Evolutionary conservation across 148 eudicot species (phyloP).

Genomic region (Euryodendron excelsum): DNA sequence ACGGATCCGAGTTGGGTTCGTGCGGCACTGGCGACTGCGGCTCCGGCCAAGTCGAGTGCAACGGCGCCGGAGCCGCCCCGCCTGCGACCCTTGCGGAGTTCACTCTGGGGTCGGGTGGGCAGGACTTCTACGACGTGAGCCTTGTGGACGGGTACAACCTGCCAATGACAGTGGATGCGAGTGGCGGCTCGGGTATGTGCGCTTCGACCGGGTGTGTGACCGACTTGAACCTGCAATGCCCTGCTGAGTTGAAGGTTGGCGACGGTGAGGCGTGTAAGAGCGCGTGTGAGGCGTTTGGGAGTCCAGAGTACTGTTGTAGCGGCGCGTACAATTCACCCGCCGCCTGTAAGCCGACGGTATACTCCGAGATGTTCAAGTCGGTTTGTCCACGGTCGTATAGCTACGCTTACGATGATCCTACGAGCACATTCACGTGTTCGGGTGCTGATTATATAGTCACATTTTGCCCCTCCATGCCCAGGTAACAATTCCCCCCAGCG

Average conservation of each 20-base stretch:
- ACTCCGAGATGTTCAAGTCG: constrained; percentile 30
- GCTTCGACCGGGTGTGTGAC: constrained; percentile 27
- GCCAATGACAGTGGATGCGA: constrained; percentile 22
- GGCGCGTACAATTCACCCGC: constrained; percentile 25
- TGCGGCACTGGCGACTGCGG: constrained; percentile 37
- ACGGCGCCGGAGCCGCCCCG: constrained; percentile 21
- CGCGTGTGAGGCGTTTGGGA: constrained; percentile 34
- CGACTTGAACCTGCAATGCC: constrained; percentile 26
- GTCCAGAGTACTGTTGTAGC: constrained; percentile 29
- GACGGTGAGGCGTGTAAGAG: constrained; percentile 27
- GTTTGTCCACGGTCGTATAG: constrained; percentile 38
- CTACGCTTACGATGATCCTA: constrained; percentile 37
- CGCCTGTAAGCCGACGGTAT: constrained; percentile 24
- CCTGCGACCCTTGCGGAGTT: constrained; percentile 35
- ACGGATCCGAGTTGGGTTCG: constrained; percentile 17
- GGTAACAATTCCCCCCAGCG: background rate
- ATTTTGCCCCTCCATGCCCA: constrained; percentile 23
- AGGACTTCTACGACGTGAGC: constrained; percentile 39
- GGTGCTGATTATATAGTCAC: constrained; percentile 17
- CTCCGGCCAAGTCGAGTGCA: constrained; percentile 31
- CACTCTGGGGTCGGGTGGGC: constrained; percentile 17
- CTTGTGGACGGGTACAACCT: constrained; percentile 43
- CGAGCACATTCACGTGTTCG: constrained; percentile 24
- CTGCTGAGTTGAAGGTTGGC: constrained; percentile 15
- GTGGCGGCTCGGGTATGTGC: constrained; percentile 25